phyloP scores from a whole-genome alignment of 75 land plant genomes.

The Cunninghamia lanceolata region DNA sequence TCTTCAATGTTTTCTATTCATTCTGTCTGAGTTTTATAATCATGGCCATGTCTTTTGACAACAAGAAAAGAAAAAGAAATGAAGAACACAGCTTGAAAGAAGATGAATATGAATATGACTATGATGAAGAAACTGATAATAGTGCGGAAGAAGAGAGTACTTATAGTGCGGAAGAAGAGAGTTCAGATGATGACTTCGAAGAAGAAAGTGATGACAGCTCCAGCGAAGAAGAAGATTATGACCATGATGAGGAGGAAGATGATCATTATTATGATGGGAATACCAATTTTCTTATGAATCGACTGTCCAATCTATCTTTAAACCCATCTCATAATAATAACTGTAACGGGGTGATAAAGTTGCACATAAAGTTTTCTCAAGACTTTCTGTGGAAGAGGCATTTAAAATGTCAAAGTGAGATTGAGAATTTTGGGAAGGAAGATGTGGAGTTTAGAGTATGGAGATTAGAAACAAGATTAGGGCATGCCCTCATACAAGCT shows the following conservation, averaged over 20 bases:
- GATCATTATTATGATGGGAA: not conserved
- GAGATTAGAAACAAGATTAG: not conserved
- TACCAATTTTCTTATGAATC: not conserved
- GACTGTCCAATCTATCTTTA: not conserved
- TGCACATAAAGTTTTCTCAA: not conserved
- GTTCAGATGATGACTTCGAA: not conserved
- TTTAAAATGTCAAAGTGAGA: not conserved
- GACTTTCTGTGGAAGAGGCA: conserved; percentile 3
- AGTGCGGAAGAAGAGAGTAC: not conserved
- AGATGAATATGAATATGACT: not conserved
- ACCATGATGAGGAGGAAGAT: not conserved
- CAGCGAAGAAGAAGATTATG: not conserved
- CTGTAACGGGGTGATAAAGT: not conserved
- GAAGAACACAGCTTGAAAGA: not conserved
- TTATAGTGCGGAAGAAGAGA: not conserved
- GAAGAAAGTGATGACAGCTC: not conserved
- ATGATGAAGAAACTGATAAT: not conserved
- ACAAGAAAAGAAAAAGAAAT: not conserved
- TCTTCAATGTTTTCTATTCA: not conserved
- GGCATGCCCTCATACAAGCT: not conserved
- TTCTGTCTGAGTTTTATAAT: not conserved
- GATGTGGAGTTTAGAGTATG: not conserved
- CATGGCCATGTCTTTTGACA: not conserved
- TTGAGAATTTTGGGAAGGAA: not conserved
- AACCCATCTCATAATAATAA: not conserved